Conservation (phyloP, 306 rosid species). For the cucumber (Cucumis sativus) region DNA sequence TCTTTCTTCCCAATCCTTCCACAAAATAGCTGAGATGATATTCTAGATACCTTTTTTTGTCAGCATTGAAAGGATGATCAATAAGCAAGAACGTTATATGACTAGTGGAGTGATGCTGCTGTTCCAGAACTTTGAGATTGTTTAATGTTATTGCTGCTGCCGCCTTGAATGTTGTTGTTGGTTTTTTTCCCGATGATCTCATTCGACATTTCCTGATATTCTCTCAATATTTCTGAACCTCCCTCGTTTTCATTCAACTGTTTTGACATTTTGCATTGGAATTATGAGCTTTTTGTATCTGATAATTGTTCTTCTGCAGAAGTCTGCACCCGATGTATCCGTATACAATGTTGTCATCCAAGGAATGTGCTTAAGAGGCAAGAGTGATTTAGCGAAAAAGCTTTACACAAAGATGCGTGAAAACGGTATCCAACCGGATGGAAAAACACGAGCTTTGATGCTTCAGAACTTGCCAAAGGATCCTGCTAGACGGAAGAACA, state of each 20-base stretch:
- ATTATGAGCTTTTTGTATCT: background rate
- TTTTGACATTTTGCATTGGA: background rate
- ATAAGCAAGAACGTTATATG: no score
- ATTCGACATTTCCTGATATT: background rate
- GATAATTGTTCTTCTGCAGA: constrained; percentile 23
- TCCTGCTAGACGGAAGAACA: constrained; percentile 3
- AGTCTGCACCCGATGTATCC: constrained; percentile 31
- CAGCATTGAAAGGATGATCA: no score
- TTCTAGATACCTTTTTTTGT: no score
- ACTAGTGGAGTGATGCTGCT: no score
- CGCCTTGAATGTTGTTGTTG: background rate
- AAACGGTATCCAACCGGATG: constrained; percentile 45
- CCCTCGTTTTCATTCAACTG: background rate
- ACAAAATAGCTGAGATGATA: no score
- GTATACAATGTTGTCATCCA: constrained; percentile 69
- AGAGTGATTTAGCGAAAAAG: constrained; percentile 42
- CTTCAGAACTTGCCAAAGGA: constrained; percentile 33
- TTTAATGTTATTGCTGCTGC: no score
- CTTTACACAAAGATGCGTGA: constrained; percentile 46
- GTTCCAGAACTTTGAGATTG: no score
- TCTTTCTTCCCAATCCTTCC: no score
- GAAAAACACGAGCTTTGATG: constrained; percentile 65
- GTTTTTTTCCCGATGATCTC: background rate
- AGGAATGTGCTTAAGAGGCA: constrained; percentile 64
- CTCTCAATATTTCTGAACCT: background rate